Conservation (phyloP, 257 asterid genomes). For the Solanum habrochaites region DNA sequence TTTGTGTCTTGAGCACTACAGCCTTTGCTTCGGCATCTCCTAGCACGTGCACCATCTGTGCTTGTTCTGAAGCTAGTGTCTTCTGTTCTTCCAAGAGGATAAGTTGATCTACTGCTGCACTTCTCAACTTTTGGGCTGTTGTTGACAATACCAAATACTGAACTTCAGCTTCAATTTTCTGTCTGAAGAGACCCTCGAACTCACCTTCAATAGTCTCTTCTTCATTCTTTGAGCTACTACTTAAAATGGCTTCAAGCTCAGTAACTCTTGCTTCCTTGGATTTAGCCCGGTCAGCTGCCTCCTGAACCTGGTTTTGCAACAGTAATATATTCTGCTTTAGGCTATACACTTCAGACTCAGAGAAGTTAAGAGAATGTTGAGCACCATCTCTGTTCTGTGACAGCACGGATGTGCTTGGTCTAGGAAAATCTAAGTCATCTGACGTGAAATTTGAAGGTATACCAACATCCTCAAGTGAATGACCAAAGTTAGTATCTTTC, state of each 20-base stretch:
- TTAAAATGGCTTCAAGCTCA: slow-evolving; percentile 16
- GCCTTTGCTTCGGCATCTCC: slow-evolving; percentile 42
- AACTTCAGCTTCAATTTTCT: slow-evolving; percentile 70
- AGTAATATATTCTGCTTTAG: slow-evolving; percentile 3
- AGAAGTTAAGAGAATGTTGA: slow-evolving; percentile 5
- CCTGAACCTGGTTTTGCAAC: slow-evolving; percentile 15
- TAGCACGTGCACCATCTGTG: slow-evolving; percentile 27
- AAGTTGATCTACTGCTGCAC: slow-evolving; percentile 33
- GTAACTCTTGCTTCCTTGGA: slow-evolving; percentile 12
- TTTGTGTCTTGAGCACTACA: slow-evolving; percentile 29
- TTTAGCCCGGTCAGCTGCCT: slow-evolving; percentile 6
- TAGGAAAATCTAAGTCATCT: slow-evolving; percentile 15
- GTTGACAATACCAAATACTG: slow-evolving; percentile 39
- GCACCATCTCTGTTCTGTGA: slow-evolving; percentile 9
- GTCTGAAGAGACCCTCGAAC: slow-evolving; percentile 49
- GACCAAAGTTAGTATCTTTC: slow-evolving; percentile 10
- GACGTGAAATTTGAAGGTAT: neutral
- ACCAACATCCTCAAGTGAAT: neutral
- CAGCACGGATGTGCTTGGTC: slow-evolving; percentile 13
- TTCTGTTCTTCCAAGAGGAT: slow-evolving; percentile 37
- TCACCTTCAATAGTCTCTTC: slow-evolving; percentile 21
- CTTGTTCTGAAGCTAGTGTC: slow-evolving; percentile 34
- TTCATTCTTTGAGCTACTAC: neutral
- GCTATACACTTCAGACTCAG: slow-evolving; percentile 21
- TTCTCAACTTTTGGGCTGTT: slow-evolving; percentile 30